Percentiles rank a stretch among this genome's conserved stretches.
Conservation (phyloP, 371 early-diverging fungal genomes). For the Mortierella sp. region DNA sequence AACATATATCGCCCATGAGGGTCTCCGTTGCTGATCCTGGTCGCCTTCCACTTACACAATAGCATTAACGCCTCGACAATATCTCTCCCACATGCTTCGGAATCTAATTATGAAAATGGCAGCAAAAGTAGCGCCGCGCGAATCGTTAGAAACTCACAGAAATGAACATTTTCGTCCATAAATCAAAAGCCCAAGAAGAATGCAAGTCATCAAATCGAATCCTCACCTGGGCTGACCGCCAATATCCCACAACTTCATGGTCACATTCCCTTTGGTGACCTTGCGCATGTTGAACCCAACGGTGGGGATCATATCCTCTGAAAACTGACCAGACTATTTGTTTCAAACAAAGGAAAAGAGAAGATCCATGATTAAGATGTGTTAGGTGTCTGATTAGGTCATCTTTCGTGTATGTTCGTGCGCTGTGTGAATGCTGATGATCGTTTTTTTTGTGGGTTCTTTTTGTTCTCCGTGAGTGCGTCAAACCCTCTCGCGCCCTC, state of each 20-base stretch:
- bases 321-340: constrained; percentile 91
- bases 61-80: constrained; percentile 95
- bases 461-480: constrained; percentile 5
- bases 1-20: background rate
- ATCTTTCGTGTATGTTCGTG: background rate
- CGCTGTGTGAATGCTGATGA: background rate
- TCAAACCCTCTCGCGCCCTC: background rate
- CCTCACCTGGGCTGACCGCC: constrained; percentile 94
- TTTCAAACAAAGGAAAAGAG: constrained; percentile 10
- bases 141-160: background rate
- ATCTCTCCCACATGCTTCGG: constrained; percentile 98
- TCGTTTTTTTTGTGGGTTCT: background rate
- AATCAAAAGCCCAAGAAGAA: constrained; percentile 41
- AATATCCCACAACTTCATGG: constrained; percentile 99
- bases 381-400: background rate
- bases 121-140: background rate
- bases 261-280: constrained; percentile 92
- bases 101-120: constrained; percentile 55
- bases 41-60: constrained; percentile 85
- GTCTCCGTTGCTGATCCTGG: background rate
- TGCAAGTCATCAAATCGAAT: background rate
- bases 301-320: constrained; percentile 98
- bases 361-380: background rate
- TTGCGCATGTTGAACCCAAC: constrained; percentile 99
- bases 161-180: background rate